Evolutionary conservation across 495 filamentous ascomycete species (phyloP), one percentile per base, ranked within the genome.

Genomic region (Xylaria longipes): DNA sequence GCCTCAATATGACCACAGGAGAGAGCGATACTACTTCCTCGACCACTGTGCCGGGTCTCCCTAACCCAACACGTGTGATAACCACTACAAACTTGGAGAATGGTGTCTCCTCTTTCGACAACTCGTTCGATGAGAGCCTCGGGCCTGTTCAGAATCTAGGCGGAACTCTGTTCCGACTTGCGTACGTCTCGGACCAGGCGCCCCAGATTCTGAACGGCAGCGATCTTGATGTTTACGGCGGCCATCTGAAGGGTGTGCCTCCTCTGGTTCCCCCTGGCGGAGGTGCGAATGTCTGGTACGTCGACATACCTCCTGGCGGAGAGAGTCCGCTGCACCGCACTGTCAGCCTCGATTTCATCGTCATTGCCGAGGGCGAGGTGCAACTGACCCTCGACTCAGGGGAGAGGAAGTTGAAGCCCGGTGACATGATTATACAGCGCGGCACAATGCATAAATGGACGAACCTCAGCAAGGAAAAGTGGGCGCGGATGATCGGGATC

Each of bases 341-440:
- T 5, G 82, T 87, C 67, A 87, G 84, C 27, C 80, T 93, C 5
- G 91, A 93, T 73, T 92, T 91, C 66, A 90, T 89, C 1, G 79
- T 92, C 37, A 87, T 93, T n/a, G 63, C 93, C 14, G 87, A 91
- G 68, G 91, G 92, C 0, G 73, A 84, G 71, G 77, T 90, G 60
- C 87, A 85, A 81, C 80, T 88, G 72, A 79, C 81, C 11, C 77
- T 92, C n/a, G 89, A 91, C 70, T 71, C 74, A 71, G 84, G 90
- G 1, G 89, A 90, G 79, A 84, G 82, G 60, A 69, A 81, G 0
- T 76, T 92, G 80, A 77, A 81, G 72, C 74, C 78, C 17, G 90
- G 90, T 0, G 89, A 92, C 76, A 74, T 85, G 5, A 73, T 79
- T 6, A 82, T 91, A 46, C 88, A 91, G 78, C 77, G 90, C 33